Base-by-base conservation (phyloP, 1,284 basidiomycete species). In the Austropuccinia psidii region DNA sequence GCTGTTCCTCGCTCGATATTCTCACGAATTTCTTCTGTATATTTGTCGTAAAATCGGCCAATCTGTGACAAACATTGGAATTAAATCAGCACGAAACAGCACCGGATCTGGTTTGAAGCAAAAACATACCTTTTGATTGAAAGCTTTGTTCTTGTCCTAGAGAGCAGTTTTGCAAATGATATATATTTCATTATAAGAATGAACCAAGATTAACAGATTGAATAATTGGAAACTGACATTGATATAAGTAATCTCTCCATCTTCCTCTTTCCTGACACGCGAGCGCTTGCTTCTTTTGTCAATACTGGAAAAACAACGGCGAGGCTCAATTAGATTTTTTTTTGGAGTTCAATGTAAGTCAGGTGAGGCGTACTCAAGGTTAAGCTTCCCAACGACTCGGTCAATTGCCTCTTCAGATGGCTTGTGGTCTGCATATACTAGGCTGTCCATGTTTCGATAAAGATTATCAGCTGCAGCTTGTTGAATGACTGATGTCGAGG, bases 191-290 rank as follows among this genome's bases (percentile, higher is more conserved):
- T 35, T 60, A 33, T 15, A 39, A 27, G 17, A 33, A 50, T 37
- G 1, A 37, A n/a, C n/a, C n/a, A n/a, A 35, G 11, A 49, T 21
- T 27, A 4, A 39, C 6, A 31, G 31, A 19, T 24, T 13, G 19
- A 17, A 7, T 15, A 37, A 31, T 31, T 17, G 21, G 49, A 43
- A 2, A 45, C 89, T 88, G 81, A 97, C 92, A 85, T 99, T 99
- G 87, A 98, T 98, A 80, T 98, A 98, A 15, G 93, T 98, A 81
- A 98, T 91, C 77, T 97, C 93, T 70, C 90, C 93, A 76, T 95
- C 89, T 66, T 90, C 89, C 78, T 97, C 93, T 82, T 95, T 93
- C 74, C 93, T 86, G 81, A 92, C 91, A 76, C 93, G 85, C 43
- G 89, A 91, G 82, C 91, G 89, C 79, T 91, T 94, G 79, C 87